Evolutionary conservation across 106 monocot species (phyloP).

Genomic region (Dendrobium huoshanense): DNA sequence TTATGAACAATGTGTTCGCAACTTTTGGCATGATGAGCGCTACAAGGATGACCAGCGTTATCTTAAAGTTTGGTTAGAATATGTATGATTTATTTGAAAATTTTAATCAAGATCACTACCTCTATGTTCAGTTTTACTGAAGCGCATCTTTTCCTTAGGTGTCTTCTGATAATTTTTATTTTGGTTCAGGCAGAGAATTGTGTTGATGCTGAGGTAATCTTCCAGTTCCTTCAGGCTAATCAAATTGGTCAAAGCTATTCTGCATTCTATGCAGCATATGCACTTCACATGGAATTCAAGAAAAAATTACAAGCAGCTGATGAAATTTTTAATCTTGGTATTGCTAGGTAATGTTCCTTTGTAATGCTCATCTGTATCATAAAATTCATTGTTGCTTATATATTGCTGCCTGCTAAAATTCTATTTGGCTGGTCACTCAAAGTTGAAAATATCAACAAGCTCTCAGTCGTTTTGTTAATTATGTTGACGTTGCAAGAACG

Average conservation of each 20-base stretch:
- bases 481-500: neutral
- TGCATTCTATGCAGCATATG: conserved; percentile 55
- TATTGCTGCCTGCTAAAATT: neutral
- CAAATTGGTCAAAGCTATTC: conserved; percentile 69
- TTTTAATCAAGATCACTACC: neutral
- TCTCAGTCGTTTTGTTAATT: neutral
- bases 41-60: conserved; percentile 91
- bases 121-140: neutral
- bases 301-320: conserved; percentile 74
- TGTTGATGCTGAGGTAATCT: conserved; percentile 86
- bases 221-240: conserved; percentile 77
- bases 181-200: conserved; percentile 64
- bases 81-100: conserved; percentile 33
- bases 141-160: neutral
- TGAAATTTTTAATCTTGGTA: conserved; percentile 85
- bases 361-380: neutral
- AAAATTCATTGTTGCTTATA: neutral
- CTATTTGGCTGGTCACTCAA: neutral
- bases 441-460: neutral
- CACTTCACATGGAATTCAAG: conserved; percentile 67
- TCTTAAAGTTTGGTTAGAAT: conserved; percentile 97
- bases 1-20: conserved; percentile 91
- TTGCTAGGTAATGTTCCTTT: conserved; percentile 52
- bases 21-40: conserved; percentile 82
- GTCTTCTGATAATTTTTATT: conserved; percentile 1